Evolutionary conservation across 2,329 filamentous ascomycete genomes (phyloP).

Genomic region (Mariannaea sp.): DNA sequence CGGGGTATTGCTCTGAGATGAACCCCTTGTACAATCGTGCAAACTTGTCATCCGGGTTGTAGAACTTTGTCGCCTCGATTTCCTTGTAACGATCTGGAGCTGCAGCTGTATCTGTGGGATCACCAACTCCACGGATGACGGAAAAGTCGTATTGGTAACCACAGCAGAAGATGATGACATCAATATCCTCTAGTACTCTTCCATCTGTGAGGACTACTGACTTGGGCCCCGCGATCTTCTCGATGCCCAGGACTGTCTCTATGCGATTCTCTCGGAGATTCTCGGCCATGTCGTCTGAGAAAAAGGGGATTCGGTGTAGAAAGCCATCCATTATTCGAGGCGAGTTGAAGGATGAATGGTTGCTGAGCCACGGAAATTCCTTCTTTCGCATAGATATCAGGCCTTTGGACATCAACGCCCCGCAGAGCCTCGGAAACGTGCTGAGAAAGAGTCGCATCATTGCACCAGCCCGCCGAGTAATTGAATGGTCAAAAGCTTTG

Average conservation of each 20-base stretch:
- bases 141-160: constrained; percentile 42
- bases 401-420: constrained; percentile 26
- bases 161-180: constrained; percentile 42
- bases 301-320: constrained; percentile 35
- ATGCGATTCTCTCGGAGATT: constrained; percentile 38
- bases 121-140: constrained; percentile 35
- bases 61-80: constrained; percentile 30
- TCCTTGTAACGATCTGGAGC: constrained; percentile 35
- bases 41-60: constrained; percentile 32
- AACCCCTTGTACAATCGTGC: constrained; percentile 40
- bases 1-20: constrained; percentile 40
- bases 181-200: constrained; percentile 39
- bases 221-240: constrained; percentile 37
- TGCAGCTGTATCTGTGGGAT: constrained; percentile 35
- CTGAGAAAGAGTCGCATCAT: constrained; percentile 23
- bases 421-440: constrained; percentile 18
- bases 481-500: constrained; percentile 41
- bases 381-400: constrained; percentile 25
- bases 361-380: constrained; percentile 27
- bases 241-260: constrained; percentile 36
- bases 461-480: constrained; percentile 39
- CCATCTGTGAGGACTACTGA: constrained; percentile 39
- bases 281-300: constrained; percentile 38
- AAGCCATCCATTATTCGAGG: constrained; percentile 25
- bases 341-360: constrained; percentile 20